Percentiles rank a stretch among this genome's conserved stretches.
Evolutionary conservation across 2,329 filamentous ascomycete species (phyloP).

Genomic region (Leptographium wingfieldii): DNA sequence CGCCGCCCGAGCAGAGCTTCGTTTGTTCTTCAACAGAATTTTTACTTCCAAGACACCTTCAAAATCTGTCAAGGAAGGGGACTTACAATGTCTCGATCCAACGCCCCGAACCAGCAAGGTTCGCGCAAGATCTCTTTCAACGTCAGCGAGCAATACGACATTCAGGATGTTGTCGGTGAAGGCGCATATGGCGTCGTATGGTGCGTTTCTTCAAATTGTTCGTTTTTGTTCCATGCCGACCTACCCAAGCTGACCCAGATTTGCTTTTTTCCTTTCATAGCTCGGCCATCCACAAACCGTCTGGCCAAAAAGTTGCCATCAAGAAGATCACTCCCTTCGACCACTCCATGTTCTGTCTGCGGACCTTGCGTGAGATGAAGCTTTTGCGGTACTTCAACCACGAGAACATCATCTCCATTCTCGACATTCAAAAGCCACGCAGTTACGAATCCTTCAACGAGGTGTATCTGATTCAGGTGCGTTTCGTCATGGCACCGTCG

Average conservation of each 20-base stretch:
- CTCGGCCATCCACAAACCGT: constrained; percentile 96
- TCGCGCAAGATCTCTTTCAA: constrained; percentile 98
- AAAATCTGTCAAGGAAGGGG: not conserved
- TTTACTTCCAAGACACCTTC: not conserved
- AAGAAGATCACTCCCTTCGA: constrained; percentile 99
- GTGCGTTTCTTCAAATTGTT: constrained; percentile 38
- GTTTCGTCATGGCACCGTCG: not conserved
- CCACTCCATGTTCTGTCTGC: constrained; percentile 96
- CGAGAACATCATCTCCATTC: constrained; percentile 98
- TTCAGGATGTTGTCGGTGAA: constrained; percentile 97
- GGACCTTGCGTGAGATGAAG: constrained; percentile 98
- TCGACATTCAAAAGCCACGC: constrained; percentile 96
- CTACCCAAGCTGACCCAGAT: not conserved
- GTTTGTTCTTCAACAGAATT: not conserved
- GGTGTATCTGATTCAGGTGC: constrained; percentile 93
- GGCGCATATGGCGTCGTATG: constrained; percentile 98
- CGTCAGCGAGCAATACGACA: constrained; percentile 98
- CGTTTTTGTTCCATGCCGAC: too few relatives aligned
- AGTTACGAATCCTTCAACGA: constrained; percentile 95
- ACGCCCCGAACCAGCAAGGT: constrained; percentile 44
- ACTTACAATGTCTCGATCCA: constrained; percentile 41
- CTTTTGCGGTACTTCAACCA: constrained; percentile 97
- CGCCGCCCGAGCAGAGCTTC: not conserved
- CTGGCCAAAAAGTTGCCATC: constrained; percentile 95
- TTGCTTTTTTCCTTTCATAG: constrained; percentile 29